Conservation (phyloP, 768 basidiomycete genomes). For the Tubosaeta sp. region DNA sequence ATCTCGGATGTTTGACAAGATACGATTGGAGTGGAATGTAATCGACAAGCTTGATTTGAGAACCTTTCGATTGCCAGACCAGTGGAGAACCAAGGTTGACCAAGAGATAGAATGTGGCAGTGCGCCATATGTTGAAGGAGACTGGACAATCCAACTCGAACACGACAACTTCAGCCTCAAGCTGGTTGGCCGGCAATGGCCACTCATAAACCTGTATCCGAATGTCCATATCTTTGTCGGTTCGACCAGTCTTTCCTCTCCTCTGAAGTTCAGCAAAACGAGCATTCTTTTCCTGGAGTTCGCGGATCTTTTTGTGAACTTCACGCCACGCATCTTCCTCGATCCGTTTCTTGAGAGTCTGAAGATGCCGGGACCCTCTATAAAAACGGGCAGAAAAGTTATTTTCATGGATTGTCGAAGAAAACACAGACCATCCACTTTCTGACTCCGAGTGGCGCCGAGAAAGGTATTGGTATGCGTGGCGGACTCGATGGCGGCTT, state of each 20-base stretch:
- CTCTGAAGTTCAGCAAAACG: neutral
- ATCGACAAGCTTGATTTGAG: neutral
- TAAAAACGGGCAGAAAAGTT: conserved; percentile 36
- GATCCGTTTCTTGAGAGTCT: conserved; percentile 25
- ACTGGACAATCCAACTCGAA: neutral
- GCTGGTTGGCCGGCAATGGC: conserved; percentile 38
- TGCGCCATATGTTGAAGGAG: neutral
- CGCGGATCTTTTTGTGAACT: conserved; percentile 18
- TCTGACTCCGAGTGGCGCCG: conserved; percentile 19
- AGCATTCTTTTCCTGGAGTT: conserved; percentile 25
- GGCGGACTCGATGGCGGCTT: conserved; percentile 25
- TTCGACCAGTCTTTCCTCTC: neutral
- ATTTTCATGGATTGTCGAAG: conserved; percentile 3
- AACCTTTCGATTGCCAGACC: neutral
- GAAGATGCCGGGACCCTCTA: conserved; percentile 9
- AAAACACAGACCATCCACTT: conserved; percentile 31
- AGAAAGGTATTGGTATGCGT: conserved; percentile 30
- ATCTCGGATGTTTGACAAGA: conserved; percentile 1
- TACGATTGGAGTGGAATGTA: neutral
- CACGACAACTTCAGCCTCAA: neutral
- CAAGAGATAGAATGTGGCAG: conserved; percentile 24
- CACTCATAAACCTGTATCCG: conserved; percentile 34
- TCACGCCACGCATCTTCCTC: conserved; percentile 21
- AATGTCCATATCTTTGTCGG: neutral
- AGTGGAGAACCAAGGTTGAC: conserved; percentile 29